Evolutionary conservation across 352 stramenopile genomes (phyloP), one percentile per base, ranked within the genome.

Genomic region (Globisporangium parvum): DNA sequence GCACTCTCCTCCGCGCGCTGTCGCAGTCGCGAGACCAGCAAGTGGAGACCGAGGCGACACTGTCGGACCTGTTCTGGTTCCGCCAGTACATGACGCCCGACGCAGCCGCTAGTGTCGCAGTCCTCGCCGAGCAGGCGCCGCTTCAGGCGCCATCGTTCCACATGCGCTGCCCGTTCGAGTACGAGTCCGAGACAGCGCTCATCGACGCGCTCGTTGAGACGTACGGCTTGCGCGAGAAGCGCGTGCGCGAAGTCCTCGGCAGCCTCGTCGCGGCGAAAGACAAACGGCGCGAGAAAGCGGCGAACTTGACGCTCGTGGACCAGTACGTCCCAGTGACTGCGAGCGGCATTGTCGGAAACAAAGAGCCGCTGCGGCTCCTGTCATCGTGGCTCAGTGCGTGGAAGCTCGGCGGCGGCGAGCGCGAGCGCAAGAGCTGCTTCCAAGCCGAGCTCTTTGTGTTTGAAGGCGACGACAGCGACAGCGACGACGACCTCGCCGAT

Each of bases 361-460:
- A 69, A 18, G 67, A 80, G 12, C 52, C 74, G 1, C 53, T 91
- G 24, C 75, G 72, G n/a, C 71, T 75, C n/a, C 56, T 93, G 2
- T 77, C 66, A 6, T 83, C 80, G 12, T 93, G 83, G 83, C 58
- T 93, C 47, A 70, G 64, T 40, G 83, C 79, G 24, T 93, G 83
- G 83, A 93, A 91, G 65, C 61, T 64, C 45, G 73, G 70, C 15
- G 66, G 74, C 6, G 69, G 69, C 35, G 70, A 83, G 28, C 71
- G 71, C 21, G 62, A 72, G 10, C 70, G 72, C 4, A 59, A 66
- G 0, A 66, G 69, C 55, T 80, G 73, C 31, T 88, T 84, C 60
- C 67, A 80, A 31, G 69, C 74, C 14, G 81, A 89, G 41, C 61
- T 93, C 9, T 86, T 77, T 31, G 78, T 71, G 14, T 85, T 88